These are phyloP conservation scores for Lipomyces sp. DNA, from an alignment of 805 yeast species.

Conservation along the genomic window DNA sequence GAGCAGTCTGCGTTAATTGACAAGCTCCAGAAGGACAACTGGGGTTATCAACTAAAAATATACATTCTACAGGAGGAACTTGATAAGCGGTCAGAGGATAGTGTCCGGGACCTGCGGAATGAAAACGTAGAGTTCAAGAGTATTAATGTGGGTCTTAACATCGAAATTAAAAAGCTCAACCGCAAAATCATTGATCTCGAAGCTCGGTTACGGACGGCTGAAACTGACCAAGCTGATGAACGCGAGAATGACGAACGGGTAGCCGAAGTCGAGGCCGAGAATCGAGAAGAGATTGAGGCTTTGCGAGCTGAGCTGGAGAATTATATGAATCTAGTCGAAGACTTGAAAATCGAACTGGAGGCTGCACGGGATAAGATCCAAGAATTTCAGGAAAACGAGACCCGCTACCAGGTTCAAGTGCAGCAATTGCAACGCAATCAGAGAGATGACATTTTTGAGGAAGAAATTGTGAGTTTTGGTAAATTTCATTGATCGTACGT, in stretches of 20 bases:
- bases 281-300: constrained; percentile 19
- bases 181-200: constrained; percentile 32
- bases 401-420: constrained; percentile 18
- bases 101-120: constrained; percentile 34
- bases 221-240: constrained; percentile 2
- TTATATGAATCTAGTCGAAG: constrained; percentile 22
- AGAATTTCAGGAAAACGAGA: constrained; percentile 15
- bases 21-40: constrained; percentile 40
- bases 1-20: constrained; percentile 39
- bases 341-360: constrained; percentile 19
- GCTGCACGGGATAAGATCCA: constrained; percentile 14
- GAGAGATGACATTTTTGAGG: constrained; percentile 20
- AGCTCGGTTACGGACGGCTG: constrained; percentile 14
- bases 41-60: constrained; percentile 38
- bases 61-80: constrained; percentile 38
- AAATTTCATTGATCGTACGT: not conserved
- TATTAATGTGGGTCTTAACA: constrained; percentile 30
- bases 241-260: constrained; percentile 2
- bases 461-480: constrained; percentile 24
- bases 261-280: constrained; percentile 11
- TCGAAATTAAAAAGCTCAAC: constrained; percentile 35
- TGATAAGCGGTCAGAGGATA: constrained; percentile 39
- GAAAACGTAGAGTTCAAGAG: constrained; percentile 39
- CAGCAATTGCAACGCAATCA: constrained; percentile 12
- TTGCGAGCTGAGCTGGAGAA: constrained; percentile 27